These are phyloP conservation scores for Durio zibethinus DNA, from an alignment of 345 rosid species.

Conservation along the genomic window DNA sequence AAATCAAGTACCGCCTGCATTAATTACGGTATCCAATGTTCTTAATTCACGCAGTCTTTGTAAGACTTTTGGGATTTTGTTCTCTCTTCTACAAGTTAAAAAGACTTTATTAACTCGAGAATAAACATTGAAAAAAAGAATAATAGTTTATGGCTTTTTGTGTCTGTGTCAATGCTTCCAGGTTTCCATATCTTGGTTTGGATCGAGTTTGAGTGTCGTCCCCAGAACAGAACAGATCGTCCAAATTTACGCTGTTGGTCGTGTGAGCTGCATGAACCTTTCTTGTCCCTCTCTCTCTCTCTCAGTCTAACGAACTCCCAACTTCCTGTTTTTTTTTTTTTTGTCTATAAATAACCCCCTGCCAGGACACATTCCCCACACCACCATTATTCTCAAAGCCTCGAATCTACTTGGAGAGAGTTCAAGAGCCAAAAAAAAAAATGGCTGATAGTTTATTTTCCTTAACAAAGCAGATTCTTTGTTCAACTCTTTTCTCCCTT, in stretches of 20 bases:
- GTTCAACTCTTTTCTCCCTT: conserved; percentile 22
- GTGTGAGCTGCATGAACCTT: conserved; percentile 41
- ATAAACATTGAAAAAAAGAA: neutral
- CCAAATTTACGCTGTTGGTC: conserved; percentile 49
- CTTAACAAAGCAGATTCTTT: conserved; percentile 10
- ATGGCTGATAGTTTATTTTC: conserved; percentile 27
- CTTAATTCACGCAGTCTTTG: conserved; percentile 21
- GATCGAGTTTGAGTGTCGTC: conserved; percentile 22
- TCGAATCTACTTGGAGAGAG: neutral
- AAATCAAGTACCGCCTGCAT: conserved; percentile 21
- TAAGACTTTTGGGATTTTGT: neutral
- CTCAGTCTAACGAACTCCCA: conserved; percentile 37
- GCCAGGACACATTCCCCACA: neutral
- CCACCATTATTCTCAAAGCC: neutral
- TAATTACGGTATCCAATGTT: conserved; percentile 39
- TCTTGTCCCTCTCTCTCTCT: neutral
- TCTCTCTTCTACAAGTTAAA: neutral
- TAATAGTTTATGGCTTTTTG: neutral
- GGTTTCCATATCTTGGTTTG: neutral
- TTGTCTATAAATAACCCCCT: conserved; percentile 29
- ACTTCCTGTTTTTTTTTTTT: conserved; percentile 13
- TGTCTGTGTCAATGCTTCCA: neutral
- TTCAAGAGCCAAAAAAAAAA: neutral
- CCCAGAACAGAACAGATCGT: conserved; percentile 17
- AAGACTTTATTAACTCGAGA: conserved; percentile 19